phyloP scores from a whole-genome alignment of 371 early-diverging fungal genomes.

The Umbelopsis sp. region DNA sequence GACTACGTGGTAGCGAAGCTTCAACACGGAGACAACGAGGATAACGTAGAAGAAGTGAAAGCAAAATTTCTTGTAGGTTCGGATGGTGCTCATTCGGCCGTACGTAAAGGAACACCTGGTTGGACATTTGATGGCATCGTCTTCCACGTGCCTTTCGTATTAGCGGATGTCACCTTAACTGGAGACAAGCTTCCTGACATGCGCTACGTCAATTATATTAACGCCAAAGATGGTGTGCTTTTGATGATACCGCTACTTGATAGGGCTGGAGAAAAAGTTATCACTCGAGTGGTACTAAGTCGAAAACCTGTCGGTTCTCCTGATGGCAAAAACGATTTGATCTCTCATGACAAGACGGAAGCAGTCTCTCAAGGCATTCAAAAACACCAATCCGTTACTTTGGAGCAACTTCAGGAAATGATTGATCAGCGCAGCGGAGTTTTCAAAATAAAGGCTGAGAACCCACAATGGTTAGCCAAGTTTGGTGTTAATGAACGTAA shows the following conservation, averaged over 20 bases:
- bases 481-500: conserved; percentile 50
- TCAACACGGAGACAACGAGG: conserved; percentile 15
- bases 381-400: background rate
- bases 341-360: background rate
- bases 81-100: conserved; percentile 46
- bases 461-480: conserved; percentile 28
- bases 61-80: conserved; percentile 43
- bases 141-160: conserved; percentile 29
- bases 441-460: conserved; percentile 19
- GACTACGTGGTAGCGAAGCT: conserved; percentile 28
- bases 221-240: background rate
- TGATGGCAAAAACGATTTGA: background rate
- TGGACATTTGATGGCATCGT: conserved; percentile 46
- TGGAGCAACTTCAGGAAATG: conserved; percentile 22
- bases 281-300: conserved; percentile 23
- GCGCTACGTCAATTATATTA: background rate
- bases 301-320: background rate
- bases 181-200: conserved; percentile 14
- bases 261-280: background rate
- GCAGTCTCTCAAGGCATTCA: conserved; percentile 21
- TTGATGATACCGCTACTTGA: conserved; percentile 16
- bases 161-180: conserved; percentile 37
- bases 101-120: conserved; percentile 30
- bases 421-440: conserved; percentile 20
- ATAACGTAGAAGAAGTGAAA: background rate